Evolutionary conservation across 1,139 yeast species (phyloP), one percentile per base, ranked within the genome.

Genomic region (Magnusiomyces clavatus): DNA sequence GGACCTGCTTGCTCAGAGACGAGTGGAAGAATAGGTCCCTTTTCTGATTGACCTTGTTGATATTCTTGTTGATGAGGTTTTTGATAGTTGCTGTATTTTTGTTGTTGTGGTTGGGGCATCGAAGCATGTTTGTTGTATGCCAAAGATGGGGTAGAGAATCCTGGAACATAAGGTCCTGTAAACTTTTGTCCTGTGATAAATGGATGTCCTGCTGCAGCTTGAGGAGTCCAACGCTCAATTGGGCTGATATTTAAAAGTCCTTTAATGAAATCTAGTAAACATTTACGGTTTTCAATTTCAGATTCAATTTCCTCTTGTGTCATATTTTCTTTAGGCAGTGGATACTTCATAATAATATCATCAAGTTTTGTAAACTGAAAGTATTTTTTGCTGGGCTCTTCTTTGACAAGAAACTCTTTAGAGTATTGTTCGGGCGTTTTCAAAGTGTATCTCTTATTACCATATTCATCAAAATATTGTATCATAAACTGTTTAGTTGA

Each of bases 211-310:
- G 85, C 75, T 0, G 97, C 98, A 66, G 92, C 97, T 61, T 88
- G 96, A 11, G 98, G 98, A 0, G 97, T 88, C 82, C 96, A 84
- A 61, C 99, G 77, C 66, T 90, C 96, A 61, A 92, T 75, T 0
- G 98, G 98, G 68, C 90, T 90, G 64, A 88, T 70, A 60, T 84
- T 87, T 55, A 92, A 72, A 11, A 87, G 77, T 39, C 95, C 95
- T 47, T 75, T 70, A 49, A 92, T 74, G 63, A 92, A 88, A 66
- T 90, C 96, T 39, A 83, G 75, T 58, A 92, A 75, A 43, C 87
- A 75, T 49, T 76, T 75, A 49, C 97, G 73, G 60, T 86, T 88
- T 51, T 76, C 77, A 73, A 83, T 75, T 68, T 90, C 97, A 53
- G 60, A 60, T 52, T 69, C 71, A 46, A 77, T 68, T 29, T 77